phyloP scores from a whole-genome alignment of 2,329 filamentous ascomycete species.

The Alternaria solani region DNA sequence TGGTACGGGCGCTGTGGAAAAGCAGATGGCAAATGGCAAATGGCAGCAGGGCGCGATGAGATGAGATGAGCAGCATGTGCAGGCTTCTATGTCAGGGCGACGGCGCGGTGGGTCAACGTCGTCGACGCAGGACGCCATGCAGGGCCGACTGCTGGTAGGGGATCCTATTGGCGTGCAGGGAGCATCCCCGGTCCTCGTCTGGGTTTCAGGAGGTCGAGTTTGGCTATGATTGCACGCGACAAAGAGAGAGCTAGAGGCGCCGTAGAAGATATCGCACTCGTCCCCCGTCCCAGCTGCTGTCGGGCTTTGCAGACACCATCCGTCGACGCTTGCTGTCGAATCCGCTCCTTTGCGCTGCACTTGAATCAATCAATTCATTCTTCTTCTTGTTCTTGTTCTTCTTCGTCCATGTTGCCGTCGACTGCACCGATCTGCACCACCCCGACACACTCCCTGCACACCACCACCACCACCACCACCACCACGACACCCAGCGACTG shows the following conservation, averaged over 20 bases:
- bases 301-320: conserved; percentile 12
- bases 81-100: conserved; percentile 17
- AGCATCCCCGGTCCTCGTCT: conserved; percentile 24
- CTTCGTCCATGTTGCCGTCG: conserved; percentile 8
- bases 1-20: neutral
- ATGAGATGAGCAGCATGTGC: neutral
- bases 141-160: conserved; percentile 27
- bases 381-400: neutral
- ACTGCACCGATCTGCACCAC: conserved; percentile 14
- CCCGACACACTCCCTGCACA: conserved; percentile 8
- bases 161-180: conserved; percentile 28
- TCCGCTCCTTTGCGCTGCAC: conserved; percentile 45
- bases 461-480: conserved; percentile 1
- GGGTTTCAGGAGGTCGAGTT: conserved; percentile 35
- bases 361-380: neutral
- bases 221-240: conserved; percentile 24
- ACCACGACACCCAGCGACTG: conserved; percentile 15
- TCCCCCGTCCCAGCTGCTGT: conserved; percentile 1
- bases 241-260: neutral
- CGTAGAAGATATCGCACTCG: conserved; percentile 17
- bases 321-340: conserved; percentile 26
- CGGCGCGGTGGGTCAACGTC: conserved; percentile 24
- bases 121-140: conserved; percentile 21
- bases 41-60: neutral
- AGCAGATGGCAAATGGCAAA: conserved; percentile 2